Base-by-base conservation (phyloP, 2,329 filamentous ascomycete species). In the Aureobasidium zeae region DNA sequence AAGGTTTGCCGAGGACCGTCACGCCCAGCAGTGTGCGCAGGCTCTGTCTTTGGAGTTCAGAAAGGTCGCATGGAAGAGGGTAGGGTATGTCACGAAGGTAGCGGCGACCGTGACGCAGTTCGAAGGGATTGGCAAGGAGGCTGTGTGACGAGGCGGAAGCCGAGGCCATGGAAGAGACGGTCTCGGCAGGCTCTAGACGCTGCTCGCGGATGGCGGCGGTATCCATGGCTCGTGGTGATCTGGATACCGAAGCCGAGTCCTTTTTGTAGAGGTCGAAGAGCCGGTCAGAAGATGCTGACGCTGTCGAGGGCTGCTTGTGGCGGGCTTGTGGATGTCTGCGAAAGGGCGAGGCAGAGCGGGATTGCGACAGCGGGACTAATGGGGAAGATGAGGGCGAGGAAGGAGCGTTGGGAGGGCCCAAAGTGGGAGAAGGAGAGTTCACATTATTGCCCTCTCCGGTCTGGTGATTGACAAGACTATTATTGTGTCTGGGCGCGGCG, bases 21-120 rank as follows among this genome's bases (percentile, higher is more conserved):
- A 86, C 81, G 39, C 87, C 71, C 49, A 94, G 73, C 52, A 94
- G 72, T 0, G 88, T 93, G 48, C 86, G 79, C 45, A 95, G 69
- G 35, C 80, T 87, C 63, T 95, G 88, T 46, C 88, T 77, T 63
- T 94, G 86, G 36, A 94, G 74, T 64, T 95, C 88, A 29, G 81
- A 70, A 29, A 94, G 74, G 64, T 95, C 89, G 65, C 83, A 82
- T 28, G 89, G 89, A 2, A 95, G 70, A n/a, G 86, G 86, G 55
- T 96, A 95, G 6, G 77, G 67, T 21, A 84, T 68, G 56, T 94
- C 85, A 57, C 83, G 78, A 51, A 93, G 74, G 63, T 89, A 95
- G 34, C 82, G 82, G 46, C 87, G 82, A 41, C 86, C 86, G 66
- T 91, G 81, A 55, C 82, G 79, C 51, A 80, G 67, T 52, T 83